Evolutionary conservation across 192 early-diverging fungal species (phyloP).

Genomic region (Cladochytrium replicatum): DNA sequence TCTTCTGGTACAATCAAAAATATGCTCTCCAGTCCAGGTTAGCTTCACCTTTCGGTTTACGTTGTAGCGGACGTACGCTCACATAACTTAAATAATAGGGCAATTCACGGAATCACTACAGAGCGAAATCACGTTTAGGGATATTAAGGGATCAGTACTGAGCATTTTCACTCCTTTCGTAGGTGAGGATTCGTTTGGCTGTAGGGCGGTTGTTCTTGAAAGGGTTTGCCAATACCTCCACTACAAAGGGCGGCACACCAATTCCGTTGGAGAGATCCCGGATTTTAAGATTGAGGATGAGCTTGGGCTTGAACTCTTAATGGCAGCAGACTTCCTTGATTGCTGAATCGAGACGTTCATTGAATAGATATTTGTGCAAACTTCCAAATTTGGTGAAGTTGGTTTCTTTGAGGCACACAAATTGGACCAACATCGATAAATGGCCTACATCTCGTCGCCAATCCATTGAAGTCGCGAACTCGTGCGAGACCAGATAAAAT

Average conservation of each 20-base stretch:
- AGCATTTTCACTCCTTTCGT: not conserved
- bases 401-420: too few relatives aligned
- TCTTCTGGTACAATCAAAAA: slow-evolving; percentile 88
- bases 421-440: too few relatives aligned
- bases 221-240: slow-evolving; percentile 88
- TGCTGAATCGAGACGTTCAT: too few relatives aligned
- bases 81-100: slow-evolving; percentile 32
- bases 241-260: slow-evolving; percentile 70
- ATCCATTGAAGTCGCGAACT: too few relatives aligned
- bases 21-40: slow-evolving; percentile 84
- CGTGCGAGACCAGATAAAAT: too few relatives aligned
- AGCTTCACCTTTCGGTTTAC: not conserved
- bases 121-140: slow-evolving; percentile 76
- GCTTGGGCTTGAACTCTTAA: slow-evolving; percentile 79
- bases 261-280: slow-evolving; percentile 64
- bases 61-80: not conserved
- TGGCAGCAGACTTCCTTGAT: slow-evolving; percentile 94
- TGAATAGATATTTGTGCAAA: too few relatives aligned
- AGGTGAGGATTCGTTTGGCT: too few relatives aligned
- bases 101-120: slow-evolving; percentile 87
- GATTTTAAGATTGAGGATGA: slow-evolving; percentile 84
- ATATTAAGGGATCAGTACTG: slow-evolving; percentile 85
- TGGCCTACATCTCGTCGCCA: too few relatives aligned
- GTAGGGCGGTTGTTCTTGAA: slow-evolving; percentile 85
- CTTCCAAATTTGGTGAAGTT: too few relatives aligned